Evolutionary conservation across 2,329 filamentous ascomycete species (phyloP).

Genomic region (Neophaeococcomyces aloes): DNA sequence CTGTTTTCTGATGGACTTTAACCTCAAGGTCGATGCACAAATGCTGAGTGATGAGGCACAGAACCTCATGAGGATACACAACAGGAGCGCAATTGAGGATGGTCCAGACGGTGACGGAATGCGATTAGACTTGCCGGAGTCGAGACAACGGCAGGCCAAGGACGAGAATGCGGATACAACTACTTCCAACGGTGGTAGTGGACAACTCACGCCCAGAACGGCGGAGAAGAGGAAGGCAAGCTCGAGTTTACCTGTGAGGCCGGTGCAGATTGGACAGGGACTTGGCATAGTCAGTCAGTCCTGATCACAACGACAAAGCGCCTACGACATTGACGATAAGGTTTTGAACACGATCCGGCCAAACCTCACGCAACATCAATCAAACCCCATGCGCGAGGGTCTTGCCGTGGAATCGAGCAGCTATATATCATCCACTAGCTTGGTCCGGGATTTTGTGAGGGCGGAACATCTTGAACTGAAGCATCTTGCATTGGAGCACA

Average conservation of each 20-base stretch:
- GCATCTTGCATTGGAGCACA: too few relatives aligned
- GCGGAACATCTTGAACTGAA: too few relatives aligned
- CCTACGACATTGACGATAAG: too few relatives aligned
- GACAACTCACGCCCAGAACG: background rate
- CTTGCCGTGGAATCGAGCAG: too few relatives aligned
- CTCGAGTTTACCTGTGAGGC: conserved; percentile 17
- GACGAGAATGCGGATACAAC: background rate
- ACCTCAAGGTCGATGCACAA: conserved; percentile 55
- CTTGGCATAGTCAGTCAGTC: conserved; percentile 7
- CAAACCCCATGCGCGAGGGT: too few relatives aligned
- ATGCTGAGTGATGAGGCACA: conserved; percentile 43
- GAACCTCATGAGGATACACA: conserved; percentile 5
- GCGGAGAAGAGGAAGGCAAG: conserved; percentile 22
- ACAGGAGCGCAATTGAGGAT: conserved; percentile 3
- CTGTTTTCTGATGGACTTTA: conserved; percentile 76
- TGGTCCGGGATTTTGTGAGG: too few relatives aligned
- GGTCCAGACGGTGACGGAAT: background rate
- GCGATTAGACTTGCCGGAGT: background rate
- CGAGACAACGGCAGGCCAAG: background rate
- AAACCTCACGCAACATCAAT: too few relatives aligned
- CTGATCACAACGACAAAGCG: background rate
- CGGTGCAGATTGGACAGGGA: conserved; percentile 10
- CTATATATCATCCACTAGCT: too few relatives aligned
- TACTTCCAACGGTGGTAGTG: background rate
- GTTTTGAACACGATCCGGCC: too few relatives aligned